Evolutionary conservation across 495 filamentous ascomycete species (phyloP), one percentile per base, ranked within the genome.

Genomic region (Penicillium samsonianum): DNA sequence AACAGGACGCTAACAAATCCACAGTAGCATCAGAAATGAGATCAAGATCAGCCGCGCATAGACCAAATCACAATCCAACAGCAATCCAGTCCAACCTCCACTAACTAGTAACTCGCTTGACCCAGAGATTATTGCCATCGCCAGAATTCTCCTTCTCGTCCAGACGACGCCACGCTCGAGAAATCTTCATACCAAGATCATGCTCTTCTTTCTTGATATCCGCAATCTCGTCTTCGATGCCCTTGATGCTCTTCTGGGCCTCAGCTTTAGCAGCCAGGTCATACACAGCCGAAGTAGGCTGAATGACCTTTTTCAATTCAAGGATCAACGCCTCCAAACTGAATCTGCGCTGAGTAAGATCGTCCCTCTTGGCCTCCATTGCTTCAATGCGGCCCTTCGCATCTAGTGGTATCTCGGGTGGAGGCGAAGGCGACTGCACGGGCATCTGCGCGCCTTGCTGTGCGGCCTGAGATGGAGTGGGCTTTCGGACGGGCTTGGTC

Each of bases 141-240:
- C 82, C 88, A 47, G 85, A 81, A 43, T 82, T 80, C 64, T 92
- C 88, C 43, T 81, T 75, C 62, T 90, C 82, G 67, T 93, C 90
- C 54, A 84, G 76, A 55, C 88, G 80, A 70, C 90, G 92, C 74
- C 86, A 92, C 6, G 90, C 89, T 47, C 91, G 73, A 65, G 93
- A 85, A 41, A 96, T 70, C 74, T 86, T 90, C 64, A 98, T 67
- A 10, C 92, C 92, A 38, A 93, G 76, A 58, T 96, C 92, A 66
- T 96, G 91, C 65, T 92, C 86, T 71, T 94, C 85, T 56, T 84
- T 79, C 73, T 84, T 82, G 23, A 96, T 84, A 50, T 95, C 90
- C 8, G 87, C 87, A 37, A 95, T 79, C 70, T 95, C 90, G 55
- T 75, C 76, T 41, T 84, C 79, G n/a, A 95, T 75, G 33, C 74